Evolutionary conservation across 2,329 filamentous ascomycete genomes (phyloP).

Genomic region (Davidsoniella neocaledoniae): DNA sequence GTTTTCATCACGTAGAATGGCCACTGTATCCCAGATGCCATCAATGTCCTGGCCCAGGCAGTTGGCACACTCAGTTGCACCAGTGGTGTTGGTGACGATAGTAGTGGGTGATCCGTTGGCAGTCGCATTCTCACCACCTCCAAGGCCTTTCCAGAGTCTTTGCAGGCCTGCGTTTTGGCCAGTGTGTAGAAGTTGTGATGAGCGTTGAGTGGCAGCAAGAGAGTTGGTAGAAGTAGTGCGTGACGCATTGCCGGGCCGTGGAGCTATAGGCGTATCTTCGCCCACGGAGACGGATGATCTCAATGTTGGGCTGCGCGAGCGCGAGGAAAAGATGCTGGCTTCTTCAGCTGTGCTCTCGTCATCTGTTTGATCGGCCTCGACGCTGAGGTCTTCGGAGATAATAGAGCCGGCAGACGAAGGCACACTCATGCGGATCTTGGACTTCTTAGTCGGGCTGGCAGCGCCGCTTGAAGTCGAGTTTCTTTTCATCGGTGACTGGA

Average conservation of each 20-base stretch:
- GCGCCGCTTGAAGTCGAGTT: background rate
- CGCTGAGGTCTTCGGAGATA: slow-evolving; percentile 35
- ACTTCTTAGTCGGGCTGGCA: background rate
- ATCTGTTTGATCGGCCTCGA: slow-evolving; percentile 38
- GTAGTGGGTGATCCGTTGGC: slow-evolving; percentile 2
- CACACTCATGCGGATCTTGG: slow-evolving; percentile 5
- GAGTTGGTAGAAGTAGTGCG: slow-evolving; percentile 20
- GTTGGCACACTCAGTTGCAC: slow-evolving; percentile 29
- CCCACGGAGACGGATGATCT: slow-evolving; percentile 3
- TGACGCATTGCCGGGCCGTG: background rate
- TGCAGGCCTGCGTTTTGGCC: background rate
- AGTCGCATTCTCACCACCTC: background rate
- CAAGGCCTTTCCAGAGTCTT: slow-evolving; percentile 4
- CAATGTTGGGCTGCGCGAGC: slow-evolving; percentile 38
- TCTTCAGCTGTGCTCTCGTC: slow-evolving; percentile 30
- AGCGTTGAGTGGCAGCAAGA: slow-evolving; percentile 14
- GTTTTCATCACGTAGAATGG: slow-evolving; percentile 44
- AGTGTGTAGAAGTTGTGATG: slow-evolving; percentile 11
- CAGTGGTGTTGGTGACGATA: slow-evolving; percentile 14
- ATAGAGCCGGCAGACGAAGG: slow-evolving; percentile 20
- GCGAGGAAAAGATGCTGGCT: slow-evolving; percentile 45
- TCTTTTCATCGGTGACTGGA: background rate
- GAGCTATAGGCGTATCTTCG: background rate
- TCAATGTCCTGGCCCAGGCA: slow-evolving; percentile 41
- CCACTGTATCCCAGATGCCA: slow-evolving; percentile 49